These are phyloP conservation scores for Polyplosphaeria fusca DNA, from an alignment of 495 filamentous ascomycete genomes.

Conservation along the genomic window DNA sequence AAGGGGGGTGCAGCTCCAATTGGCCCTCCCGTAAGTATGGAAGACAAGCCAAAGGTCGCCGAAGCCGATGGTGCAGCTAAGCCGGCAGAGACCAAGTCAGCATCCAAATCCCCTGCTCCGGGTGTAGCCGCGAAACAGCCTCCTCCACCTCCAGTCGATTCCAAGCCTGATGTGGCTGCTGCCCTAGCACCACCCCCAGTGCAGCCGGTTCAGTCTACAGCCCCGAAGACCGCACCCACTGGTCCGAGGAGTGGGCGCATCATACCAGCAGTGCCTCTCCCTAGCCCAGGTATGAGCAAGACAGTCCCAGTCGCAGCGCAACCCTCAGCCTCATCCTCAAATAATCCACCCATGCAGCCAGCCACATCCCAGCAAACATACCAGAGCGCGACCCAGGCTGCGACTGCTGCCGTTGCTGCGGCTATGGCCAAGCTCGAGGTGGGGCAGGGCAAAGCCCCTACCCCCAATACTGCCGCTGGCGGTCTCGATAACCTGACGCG, in stretches of 20 bases:
- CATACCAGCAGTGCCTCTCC: conserved; percentile 56
- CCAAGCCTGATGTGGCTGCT: conserved; percentile 42
- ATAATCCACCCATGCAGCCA: conserved; percentile 36
- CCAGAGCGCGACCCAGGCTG: conserved; percentile 76
- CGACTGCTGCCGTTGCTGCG: conserved; percentile 79
- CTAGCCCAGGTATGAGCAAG: conserved; percentile 28
- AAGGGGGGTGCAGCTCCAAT: conserved; percentile 51
- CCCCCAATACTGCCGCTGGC: conserved; percentile 35
- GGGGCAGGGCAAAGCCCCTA: conserved; percentile 40
- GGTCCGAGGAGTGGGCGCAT: conserved; percentile 70
- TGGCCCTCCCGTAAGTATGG: conserved; percentile 49
- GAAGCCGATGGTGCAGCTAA: conserved; percentile 32
- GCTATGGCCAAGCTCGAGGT: conserved; percentile 80
- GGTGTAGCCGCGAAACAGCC: conserved; percentile 29
- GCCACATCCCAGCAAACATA: conserved; percentile 42
- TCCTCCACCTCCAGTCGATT: conserved; percentile 44
- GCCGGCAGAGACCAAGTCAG: conserved; percentile 17
- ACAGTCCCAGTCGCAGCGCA: conserved; percentile 18
- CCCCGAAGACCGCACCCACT: conserved; percentile 50
- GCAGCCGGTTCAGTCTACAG: conserved; percentile 38
- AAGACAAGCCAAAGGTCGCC: conserved; percentile 40
- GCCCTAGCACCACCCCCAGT: conserved; percentile 39
- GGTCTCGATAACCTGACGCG: conserved; percentile 74
- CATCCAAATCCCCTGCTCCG: conserved; percentile 10
- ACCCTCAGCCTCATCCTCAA: conserved; percentile 7